These are phyloP conservation scores for Mycena vitilis DNA, from an alignment of 768 basidiomycete genomes.

Conservation along the genomic window DNA sequence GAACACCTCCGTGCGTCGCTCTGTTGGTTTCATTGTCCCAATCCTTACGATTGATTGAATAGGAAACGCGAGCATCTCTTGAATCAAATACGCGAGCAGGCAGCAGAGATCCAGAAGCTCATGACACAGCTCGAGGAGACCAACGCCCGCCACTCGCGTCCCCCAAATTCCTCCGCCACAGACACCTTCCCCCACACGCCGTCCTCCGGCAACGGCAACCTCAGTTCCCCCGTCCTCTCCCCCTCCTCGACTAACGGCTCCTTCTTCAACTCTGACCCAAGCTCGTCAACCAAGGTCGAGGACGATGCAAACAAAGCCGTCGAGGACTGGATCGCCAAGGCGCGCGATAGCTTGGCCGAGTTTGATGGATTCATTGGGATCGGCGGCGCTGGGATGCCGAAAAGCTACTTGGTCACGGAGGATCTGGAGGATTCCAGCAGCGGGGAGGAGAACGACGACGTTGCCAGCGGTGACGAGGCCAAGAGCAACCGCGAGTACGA, in stretches of 20 bases:
- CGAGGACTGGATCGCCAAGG: conserved; percentile 82
- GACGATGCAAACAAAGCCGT: conserved; percentile 66
- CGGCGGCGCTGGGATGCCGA: conserved; percentile 66
- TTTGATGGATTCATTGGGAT: conserved; percentile 76
- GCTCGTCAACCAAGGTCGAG: conserved; percentile 42
- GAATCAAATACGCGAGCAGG: conserved; percentile 80
- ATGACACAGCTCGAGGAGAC: conserved; percentile 74
- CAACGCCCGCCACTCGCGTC: conserved; percentile 42
- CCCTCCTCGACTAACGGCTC: conserved; percentile 46
- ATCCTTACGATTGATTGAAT: conserved; percentile 20
- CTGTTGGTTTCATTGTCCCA: too few species aligned
- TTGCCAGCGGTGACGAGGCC: conserved; percentile 47
- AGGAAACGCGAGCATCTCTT: conserved; percentile 88
- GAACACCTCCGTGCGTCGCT: conserved; percentile 76
- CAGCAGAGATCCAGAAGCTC: conserved; percentile 75
- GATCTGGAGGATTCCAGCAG: conserved; percentile 56
- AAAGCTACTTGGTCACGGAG: conserved; percentile 61
- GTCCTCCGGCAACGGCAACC: conserved; percentile 39
- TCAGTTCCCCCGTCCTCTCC: conserved; percentile 54
- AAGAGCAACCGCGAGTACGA: conserved; percentile 50
- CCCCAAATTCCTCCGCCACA: conserved; percentile 35
- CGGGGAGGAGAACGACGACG: conserved; percentile 55
- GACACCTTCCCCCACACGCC: conserved; percentile 40
- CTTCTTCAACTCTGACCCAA: conserved; percentile 45
- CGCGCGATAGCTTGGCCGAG: conserved; percentile 73